Conservation (phyloP, 495 filamentous ascomycete species). For the Tuber indicum region DNA sequence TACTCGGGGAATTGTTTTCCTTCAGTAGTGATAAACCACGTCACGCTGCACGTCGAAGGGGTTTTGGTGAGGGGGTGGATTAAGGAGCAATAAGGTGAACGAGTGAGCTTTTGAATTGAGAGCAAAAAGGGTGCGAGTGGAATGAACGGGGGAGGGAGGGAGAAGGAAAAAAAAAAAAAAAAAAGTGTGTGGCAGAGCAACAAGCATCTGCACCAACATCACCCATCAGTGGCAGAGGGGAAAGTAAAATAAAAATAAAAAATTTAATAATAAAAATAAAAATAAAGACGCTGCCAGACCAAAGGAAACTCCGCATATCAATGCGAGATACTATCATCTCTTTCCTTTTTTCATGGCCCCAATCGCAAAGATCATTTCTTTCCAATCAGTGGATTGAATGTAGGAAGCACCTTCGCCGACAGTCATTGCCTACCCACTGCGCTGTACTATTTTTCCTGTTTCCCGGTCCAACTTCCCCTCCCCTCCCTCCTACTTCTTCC, state of each 20-base stretch:
- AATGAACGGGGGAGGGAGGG: neutral
- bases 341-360: neutral
- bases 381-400: neutral
- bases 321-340: neutral
- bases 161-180: slow-evolving; percentile 2
- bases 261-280: slow-evolving; percentile 5
- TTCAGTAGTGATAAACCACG: slow-evolving; percentile 17
- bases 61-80: neutral
- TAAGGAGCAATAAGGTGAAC: neutral
- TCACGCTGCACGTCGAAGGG: slow-evolving; percentile 7
- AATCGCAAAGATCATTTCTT: neutral
- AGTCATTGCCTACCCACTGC: neutral
- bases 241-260: neutral
- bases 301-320: neutral
- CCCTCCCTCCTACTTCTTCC: neutral
- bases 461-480: neutral
- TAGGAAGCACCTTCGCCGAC: neutral
- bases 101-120: slow-evolving; percentile 5
- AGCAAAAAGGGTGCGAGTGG: neutral
- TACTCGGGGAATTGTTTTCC: neutral
- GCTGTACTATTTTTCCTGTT: neutral
- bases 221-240: neutral
- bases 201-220: neutral
- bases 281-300: neutral
- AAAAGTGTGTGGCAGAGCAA: neutral